A percentile compares a stretch with the other conserved stretches of the same genome.
Evolutionary conservation across 768 basidiomycete genomes (phyloP).

Genomic region (Boletus patriciae): DNA sequence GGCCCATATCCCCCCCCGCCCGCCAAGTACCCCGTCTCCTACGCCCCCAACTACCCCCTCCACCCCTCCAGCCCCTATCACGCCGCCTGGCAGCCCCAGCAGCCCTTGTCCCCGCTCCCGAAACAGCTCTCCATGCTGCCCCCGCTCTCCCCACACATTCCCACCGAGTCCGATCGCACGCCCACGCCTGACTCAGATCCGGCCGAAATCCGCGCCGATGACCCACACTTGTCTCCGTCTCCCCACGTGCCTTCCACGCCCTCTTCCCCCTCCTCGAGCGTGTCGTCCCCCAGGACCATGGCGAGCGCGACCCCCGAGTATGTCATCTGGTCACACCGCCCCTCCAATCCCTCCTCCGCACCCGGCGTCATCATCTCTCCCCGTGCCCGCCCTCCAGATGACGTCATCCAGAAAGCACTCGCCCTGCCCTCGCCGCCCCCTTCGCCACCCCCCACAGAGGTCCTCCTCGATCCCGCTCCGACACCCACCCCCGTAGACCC

Average conservation of each 20-base stretch:
- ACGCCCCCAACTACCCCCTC: constrained; percentile 23
- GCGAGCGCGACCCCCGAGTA: constrained; percentile 35
- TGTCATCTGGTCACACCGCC: constrained; percentile 75
- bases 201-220: too few relatives aligned
- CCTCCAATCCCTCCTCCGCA: constrained; percentile 59
- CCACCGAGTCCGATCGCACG: too few relatives aligned
- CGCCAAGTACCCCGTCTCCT: too few relatives aligned
- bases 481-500: constrained; percentile 28
- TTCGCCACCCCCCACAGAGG: constrained; percentile 34
- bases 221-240: constrained; percentile 18
- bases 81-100: constrained; percentile 48
- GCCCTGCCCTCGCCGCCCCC: constrained; percentile 51
- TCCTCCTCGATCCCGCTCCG: constrained; percentile 3
- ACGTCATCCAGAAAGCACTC: constrained; percentile 57
- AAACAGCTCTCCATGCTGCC: constrained; percentile 54
- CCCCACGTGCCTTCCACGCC: constrained; percentile 1
- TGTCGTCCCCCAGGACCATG: background rate
- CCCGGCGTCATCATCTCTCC: constrained; percentile 74
- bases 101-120: constrained; percentile 56
- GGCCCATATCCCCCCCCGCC: too few relatives aligned
- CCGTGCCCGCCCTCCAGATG: constrained; percentile 57
- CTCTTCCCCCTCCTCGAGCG: constrained; percentile 5
- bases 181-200: constrained; percentile 3
- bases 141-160: constrained; percentile 14
- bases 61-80: constrained; percentile 33